Conservation (phyloP, 1,139 yeast species). For the Debaryomyces subglobosus region DNA sequence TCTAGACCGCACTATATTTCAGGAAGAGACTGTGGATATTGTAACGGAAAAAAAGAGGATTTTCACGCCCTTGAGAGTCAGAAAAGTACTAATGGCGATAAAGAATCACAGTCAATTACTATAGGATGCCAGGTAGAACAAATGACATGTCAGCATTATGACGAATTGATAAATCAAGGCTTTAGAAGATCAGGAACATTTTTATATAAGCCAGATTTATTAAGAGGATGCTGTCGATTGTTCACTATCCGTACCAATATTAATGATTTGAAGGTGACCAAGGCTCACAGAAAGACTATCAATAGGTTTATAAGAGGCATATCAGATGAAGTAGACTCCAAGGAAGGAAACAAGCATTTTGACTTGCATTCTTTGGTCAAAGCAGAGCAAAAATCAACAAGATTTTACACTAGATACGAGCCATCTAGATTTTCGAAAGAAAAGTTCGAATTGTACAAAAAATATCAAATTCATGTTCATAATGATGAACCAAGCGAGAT, state of each 20-base stretch:
- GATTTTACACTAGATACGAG: slow-evolving; percentile 56
- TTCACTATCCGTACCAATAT: slow-evolving; percentile 74
- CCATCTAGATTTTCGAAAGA: slow-evolving; percentile 57
- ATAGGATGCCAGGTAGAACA: slow-evolving; percentile 54
- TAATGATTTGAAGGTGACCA: slow-evolving; percentile 48
- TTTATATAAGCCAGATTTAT: slow-evolving; percentile 71
- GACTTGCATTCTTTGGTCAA: slow-evolving; percentile 21
- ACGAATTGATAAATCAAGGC: slow-evolving; percentile 66
- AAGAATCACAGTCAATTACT: slow-evolving; percentile 32
- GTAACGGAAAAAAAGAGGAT: slow-evolving; percentile 51
- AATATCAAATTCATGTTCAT: slow-evolving; percentile 73
- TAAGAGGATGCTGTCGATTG: slow-evolving; percentile 79
- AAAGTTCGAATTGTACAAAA: slow-evolving; percentile 66
- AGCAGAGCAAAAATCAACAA: slow-evolving; percentile 28
- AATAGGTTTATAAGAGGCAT: slow-evolving; percentile 61
- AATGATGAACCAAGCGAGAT: slow-evolving; percentile 57
- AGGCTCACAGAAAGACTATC: slow-evolving; percentile 68
- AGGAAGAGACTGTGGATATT: slow-evolving; percentile 62
- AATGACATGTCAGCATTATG: slow-evolving; percentile 59
- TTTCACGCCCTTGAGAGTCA: slow-evolving; percentile 39
- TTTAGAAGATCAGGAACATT: slow-evolving; percentile 79
- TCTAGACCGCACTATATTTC: slow-evolving; percentile 26
- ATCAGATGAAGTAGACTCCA: slow-evolving; percentile 17
- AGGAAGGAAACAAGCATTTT: slow-evolving; percentile 21
- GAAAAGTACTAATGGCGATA: slow-evolving; percentile 14